phyloP scores from a whole-genome alignment of 1,284 basidiomycete genomes.

The Golubevia sp. region DNA sequence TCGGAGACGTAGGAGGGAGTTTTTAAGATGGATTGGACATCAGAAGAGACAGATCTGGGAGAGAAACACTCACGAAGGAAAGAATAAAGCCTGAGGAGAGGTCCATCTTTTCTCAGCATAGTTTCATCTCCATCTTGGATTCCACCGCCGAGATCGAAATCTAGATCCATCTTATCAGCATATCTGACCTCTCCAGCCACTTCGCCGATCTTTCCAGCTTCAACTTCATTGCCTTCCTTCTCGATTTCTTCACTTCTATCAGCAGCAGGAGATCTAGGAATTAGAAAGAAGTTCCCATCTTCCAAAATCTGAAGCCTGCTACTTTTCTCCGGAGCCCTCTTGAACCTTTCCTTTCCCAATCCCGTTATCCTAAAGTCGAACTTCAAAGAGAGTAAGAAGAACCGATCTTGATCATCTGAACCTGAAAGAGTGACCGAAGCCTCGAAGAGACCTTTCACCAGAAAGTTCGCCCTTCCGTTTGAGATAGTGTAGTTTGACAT shows the following conservation, averaged over 20 bases:
- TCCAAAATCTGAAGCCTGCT: not conserved
- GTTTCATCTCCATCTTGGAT: not conserved
- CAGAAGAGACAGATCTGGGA: not conserved
- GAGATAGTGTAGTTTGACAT: conserved; percentile 53
- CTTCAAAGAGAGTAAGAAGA: conserved; percentile 47
- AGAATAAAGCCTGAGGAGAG: conserved; percentile 30
- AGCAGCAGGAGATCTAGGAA: not conserved
- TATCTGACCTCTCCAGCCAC: not conserved
- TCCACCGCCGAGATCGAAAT: not conserved
- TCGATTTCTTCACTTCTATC: conserved; percentile 1
- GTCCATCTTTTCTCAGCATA: conserved; percentile 18
- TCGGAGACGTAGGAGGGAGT: not conserved
- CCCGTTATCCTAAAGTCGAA: conserved; percentile 42
- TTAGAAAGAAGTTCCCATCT: not conserved
- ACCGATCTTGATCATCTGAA: conserved; percentile 59
- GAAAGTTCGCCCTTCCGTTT: conserved; percentile 78
- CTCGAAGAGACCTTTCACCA: conserved; percentile 75
- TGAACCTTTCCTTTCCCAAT: conserved; percentile 23
- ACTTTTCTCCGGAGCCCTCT: conserved; percentile 4
- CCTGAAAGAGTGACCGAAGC: conserved; percentile 75
- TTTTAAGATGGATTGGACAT: no score
- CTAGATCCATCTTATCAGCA: not conserved
- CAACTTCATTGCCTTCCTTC: conserved; percentile 1
- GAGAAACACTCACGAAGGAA: conserved; percentile 31
- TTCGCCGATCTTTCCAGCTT: not conserved